Conservation (phyloP, 768 basidiomycete species). For the Daedaleopsis nitida region DNA sequence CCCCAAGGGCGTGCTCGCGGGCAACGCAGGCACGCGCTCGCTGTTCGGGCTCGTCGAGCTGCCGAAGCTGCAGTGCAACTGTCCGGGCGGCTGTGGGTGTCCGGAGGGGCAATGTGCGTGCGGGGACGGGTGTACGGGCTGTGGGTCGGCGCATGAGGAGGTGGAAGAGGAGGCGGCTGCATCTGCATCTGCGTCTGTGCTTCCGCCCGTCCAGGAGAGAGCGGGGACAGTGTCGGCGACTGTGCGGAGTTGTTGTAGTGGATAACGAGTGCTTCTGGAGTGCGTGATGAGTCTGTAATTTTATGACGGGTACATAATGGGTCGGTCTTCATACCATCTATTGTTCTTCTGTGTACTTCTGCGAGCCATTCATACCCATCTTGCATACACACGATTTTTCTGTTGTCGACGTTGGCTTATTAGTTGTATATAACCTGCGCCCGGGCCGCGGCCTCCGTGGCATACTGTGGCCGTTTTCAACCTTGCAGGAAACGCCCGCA, state of each 20-base stretch:
- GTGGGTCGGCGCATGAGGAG: conserved; percentile 36
- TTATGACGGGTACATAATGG: no score
- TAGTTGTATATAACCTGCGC: no score
- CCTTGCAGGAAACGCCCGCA: no score
- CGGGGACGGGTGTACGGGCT: conserved; percentile 56
- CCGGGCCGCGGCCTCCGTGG: no score
- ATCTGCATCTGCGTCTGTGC: background rate
- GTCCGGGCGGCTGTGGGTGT: conserved; percentile 63
- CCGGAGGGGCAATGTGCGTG: conserved; percentile 57
- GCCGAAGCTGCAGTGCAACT: conserved; percentile 65
- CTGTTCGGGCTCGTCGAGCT: conserved; percentile 55
- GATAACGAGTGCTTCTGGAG: background rate
- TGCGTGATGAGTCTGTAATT: no score
- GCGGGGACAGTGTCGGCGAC: background rate
- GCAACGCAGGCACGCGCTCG: conserved; percentile 40
- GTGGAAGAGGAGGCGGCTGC: background rate
- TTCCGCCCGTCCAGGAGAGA: background rate
- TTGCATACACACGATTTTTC: no score
- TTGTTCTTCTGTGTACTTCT: no score
- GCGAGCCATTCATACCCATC: no score
- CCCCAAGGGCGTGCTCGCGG: conserved; percentile 39
- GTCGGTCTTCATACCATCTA: no score
- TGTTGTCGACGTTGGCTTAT: no score
- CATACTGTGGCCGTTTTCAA: no score
- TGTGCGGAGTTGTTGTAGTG: background rate